Evolutionary conservation across 306 rosid genomes (phyloP), one percentile per base, ranked within the genome.

Genomic region (Vicia sativa): DNA sequence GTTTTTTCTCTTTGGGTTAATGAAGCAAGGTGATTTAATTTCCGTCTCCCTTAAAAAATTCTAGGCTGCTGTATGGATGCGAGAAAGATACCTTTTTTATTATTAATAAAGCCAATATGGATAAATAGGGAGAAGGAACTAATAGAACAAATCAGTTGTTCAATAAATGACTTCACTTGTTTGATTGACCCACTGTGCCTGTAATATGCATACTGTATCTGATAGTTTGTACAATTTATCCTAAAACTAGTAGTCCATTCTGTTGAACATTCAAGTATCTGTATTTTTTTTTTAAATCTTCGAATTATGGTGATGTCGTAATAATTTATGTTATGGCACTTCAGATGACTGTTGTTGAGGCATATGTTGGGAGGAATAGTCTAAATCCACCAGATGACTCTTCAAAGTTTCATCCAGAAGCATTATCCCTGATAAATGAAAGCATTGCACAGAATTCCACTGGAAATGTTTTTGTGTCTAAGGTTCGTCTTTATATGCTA

Each of bases 281-380:
- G 48, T 56, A 35, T 68, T 34, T 72, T 68, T 34, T 72, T 49
- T 50, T 70, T 72, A 10, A 37, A 37, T 49, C 42, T n/a, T 68
- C 63, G 50, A 65, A 58, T 54, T 73, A 62, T 60, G 23, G 15
- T 14, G 41, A 28, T 50, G 62, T 48, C 10, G 15, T 19, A 25
- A 19, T 74, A 42, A 67, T 62, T 76, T 35, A 35, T 29, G 56
- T 53, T 43, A 15, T 66, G 68, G 45, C 65, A 11, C 65, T 64
- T 14, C 54, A 93, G 99, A 93, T 93, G 99, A 90, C 99, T 67
- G 96, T 93, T 62, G 96, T 90, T 2, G 97, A 93, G 83, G 90
- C 92, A 54, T 88, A 77, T 63, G 84, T 66, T 73, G 99, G 96
- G 73, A 85, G 67, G 77, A 70, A 69, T 31, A 90, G 82, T 62